Conservation (phyloP, 805 yeast species). For the Hermanozyma aechmeae region DNA sequence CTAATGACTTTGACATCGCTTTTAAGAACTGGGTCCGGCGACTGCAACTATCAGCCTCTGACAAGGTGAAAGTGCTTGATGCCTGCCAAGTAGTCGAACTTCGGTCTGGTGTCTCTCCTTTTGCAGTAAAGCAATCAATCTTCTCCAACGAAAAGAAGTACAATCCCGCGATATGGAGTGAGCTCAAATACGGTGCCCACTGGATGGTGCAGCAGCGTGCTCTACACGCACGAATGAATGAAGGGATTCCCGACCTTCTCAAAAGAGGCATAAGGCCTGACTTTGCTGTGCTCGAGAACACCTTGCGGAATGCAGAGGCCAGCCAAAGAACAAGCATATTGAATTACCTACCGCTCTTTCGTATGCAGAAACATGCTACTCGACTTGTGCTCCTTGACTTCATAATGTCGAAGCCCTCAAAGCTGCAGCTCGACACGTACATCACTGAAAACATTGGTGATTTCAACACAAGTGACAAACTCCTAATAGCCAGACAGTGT, state of each 20-base stretch:
- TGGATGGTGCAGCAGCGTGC: background rate
- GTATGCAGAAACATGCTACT: constrained; percentile 16
- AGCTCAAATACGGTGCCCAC: constrained; percentile 9
- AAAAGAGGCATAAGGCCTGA: constrained; percentile 30
- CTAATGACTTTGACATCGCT: constrained; percentile 12
- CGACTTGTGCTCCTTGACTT: constrained; percentile 12
- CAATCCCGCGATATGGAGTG: constrained; percentile 14
- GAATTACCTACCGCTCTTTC: too few relatives aligned
- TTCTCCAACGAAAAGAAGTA: constrained; percentile 15
- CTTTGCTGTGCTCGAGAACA: constrained; percentile 18
- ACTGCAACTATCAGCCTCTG: constrained; percentile 2
- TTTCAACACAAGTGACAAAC: constrained; percentile 18
- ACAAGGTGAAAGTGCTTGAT: constrained; percentile 6
- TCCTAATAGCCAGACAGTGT: constrained; percentile 20
- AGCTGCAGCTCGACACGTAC: constrained; percentile 9
- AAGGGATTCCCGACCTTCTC: constrained; percentile 24
- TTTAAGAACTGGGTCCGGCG: constrained; percentile 13
- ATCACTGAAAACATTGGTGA: constrained; percentile 4
- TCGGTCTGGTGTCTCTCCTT: constrained; percentile 20
- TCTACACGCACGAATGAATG: constrained; percentile 18
- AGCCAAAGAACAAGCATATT: constrained; percentile 10
- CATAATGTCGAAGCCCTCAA: constrained; percentile 8
- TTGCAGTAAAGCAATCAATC: constrained; percentile 7
- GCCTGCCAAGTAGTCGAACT: constrained; percentile 12
- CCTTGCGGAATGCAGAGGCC: constrained; percentile 18